These are phyloP conservation scores for Pleurotus pulmonarius DNA, from an alignment of 768 basidiomycete genomes.

Conservation along the genomic window DNA sequence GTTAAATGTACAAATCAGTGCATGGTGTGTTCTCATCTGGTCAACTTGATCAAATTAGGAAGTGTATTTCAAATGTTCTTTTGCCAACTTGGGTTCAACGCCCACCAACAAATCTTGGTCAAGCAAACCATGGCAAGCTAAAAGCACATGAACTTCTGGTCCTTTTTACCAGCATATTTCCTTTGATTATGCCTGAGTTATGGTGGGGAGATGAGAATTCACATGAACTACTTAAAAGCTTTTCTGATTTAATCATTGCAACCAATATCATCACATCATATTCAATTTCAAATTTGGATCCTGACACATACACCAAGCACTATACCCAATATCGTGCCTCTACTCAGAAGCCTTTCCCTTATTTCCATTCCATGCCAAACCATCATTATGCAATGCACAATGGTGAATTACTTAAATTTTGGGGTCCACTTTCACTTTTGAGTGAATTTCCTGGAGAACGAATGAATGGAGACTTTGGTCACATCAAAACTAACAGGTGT, in stretches of 20 bases:
- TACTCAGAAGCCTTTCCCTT: constrained; percentile 17
- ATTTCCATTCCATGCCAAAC: constrained; percentile 21
- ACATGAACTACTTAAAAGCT: constrained; percentile 13
- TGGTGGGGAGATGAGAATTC: constrained; percentile 15
- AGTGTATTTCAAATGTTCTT: constrained; percentile 16
- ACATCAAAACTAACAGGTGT: constrained; percentile 20
- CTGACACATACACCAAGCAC: constrained; percentile 17
- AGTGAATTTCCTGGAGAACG: constrained; percentile 28
- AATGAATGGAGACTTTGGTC: constrained; percentile 23
- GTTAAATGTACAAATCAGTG: too few species aligned
- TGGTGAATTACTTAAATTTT: constrained; percentile 21
- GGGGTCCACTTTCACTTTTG: constrained; percentile 24
- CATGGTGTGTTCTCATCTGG: constrained; percentile 9
- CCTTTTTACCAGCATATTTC: constrained; percentile 23
- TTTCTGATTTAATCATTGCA: constrained; percentile 21
- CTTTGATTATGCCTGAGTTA: constrained; percentile 24
- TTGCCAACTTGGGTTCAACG: constrained; percentile 17
- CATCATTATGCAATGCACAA: constrained; percentile 32
- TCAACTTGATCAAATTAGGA: constrained; percentile 11
- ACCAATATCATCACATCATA: constrained; percentile 22
- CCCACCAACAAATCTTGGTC: constrained; percentile 27
- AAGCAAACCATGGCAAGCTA: constrained; percentile 27
- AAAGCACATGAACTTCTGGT: constrained; percentile 25
- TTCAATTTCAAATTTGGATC: constrained; percentile 15
- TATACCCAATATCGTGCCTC: constrained; percentile 19